A percentile compares a stretch with the other conserved stretches of the same genome.
phyloP scores from a whole-genome alignment of 257 asterid genomes.

The Oldenlandia corymbosa region DNA sequence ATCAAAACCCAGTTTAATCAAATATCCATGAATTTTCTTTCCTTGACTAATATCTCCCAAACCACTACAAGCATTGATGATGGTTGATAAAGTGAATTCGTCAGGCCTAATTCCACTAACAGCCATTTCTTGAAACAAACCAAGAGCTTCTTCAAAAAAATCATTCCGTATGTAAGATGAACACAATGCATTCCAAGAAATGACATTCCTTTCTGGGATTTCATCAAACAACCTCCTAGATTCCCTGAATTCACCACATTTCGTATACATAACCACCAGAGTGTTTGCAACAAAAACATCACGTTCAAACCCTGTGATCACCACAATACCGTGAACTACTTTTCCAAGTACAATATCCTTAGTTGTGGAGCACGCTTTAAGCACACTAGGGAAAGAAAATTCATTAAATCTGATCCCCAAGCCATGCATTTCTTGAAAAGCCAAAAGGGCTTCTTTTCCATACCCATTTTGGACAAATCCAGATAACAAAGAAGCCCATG shows the following conservation, averaged over 20 bases:
- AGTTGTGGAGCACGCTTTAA: constrained; percentile 59
- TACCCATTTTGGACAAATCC: constrained; percentile 66
- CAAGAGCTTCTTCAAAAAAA: constrained; percentile 46
- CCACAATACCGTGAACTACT: constrained; percentile 59
- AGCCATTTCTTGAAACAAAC: constrained; percentile 56
- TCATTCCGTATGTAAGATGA: constrained; percentile 50
- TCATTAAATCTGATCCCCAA: constrained; percentile 56
- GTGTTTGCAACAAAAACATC: constrained; percentile 69
- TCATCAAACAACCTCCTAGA: constrained; percentile 62
- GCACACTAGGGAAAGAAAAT: constrained; percentile 66
- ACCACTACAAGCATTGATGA: constrained; percentile 61
- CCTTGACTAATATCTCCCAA: constrained; percentile 49
- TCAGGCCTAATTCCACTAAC: constrained; percentile 50
- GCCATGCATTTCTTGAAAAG: constrained; percentile 47
- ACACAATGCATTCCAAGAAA: constrained; percentile 65
- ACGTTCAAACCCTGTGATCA: constrained; percentile 51
- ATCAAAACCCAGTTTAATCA: constrained; percentile 59
- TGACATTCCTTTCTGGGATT: constrained; percentile 59
- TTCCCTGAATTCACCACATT: constrained; percentile 42
- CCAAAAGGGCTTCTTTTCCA: constrained; percentile 47
- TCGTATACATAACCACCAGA: constrained; percentile 59
- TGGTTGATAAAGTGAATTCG: constrained; percentile 65
- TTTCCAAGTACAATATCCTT: constrained; percentile 38
- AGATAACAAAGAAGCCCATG: constrained; percentile 76
- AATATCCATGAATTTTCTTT: constrained; percentile 53